Evolutionary conservation across 2,329 filamentous ascomycete genomes (phyloP).

Genomic region (Fusarium sp.): DNA sequence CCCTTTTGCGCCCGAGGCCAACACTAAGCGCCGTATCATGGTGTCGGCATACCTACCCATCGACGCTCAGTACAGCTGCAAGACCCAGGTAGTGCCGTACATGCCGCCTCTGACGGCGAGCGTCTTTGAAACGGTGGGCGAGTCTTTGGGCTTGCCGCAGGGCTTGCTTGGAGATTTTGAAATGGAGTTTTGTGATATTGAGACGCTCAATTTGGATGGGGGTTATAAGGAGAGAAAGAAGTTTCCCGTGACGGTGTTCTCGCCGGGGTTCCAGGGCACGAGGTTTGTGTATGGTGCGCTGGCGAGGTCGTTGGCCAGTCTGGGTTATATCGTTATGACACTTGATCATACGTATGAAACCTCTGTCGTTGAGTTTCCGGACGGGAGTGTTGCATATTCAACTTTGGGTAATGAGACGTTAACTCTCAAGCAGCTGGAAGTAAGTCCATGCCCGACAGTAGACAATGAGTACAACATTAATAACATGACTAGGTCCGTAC

Average conservation of each 20-base stretch:
- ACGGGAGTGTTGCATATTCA: constrained; percentile 45
- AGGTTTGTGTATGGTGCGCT: constrained; percentile 55
- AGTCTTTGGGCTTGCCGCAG: constrained; percentile 5
- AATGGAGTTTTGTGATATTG: constrained; percentile 27
- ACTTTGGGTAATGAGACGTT: background rate
- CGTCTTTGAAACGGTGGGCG: constrained; percentile 6
- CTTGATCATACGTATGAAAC: constrained; percentile 61
- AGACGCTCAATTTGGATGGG: background rate
- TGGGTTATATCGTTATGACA: constrained; percentile 56
- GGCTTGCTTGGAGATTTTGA: constrained; percentile 7
- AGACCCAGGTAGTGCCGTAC: constrained; percentile 4
- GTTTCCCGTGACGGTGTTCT: constrained; percentile 47
- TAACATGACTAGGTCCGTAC: background rate
- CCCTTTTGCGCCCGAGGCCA: background rate
- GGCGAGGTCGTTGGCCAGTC: constrained; percentile 55
- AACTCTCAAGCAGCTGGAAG: constrained; percentile 9
- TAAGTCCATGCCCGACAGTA: background rate
- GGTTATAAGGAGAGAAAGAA: background rate
- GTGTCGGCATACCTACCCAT: constrained; percentile 24
- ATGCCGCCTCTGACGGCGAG: constrained; percentile 16
- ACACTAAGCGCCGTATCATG: constrained; percentile 18
- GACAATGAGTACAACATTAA: background rate
- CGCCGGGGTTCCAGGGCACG: constrained; percentile 54
- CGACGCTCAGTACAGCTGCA: constrained; percentile 1
- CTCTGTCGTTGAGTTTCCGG: constrained; percentile 55